Conservation (phyloP, 2,329 filamentous ascomycete species). For the Xylaria multiplex region DNA sequence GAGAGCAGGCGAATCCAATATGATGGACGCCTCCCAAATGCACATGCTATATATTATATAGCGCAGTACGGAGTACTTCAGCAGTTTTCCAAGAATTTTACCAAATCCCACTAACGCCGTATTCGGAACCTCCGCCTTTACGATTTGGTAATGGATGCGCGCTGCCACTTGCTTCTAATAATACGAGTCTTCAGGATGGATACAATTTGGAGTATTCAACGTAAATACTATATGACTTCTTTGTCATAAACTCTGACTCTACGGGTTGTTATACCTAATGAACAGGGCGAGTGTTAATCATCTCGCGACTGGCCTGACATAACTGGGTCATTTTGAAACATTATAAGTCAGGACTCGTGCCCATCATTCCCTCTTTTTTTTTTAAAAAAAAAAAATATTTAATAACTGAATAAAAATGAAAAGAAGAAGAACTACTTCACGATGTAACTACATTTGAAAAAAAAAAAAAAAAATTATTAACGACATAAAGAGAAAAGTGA, state of each 20-base stretch:
- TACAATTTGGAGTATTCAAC: neutral
- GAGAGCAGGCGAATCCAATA: neutral
- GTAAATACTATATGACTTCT: neutral
- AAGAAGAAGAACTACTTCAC: neutral
- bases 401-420: too few relatives aligned
- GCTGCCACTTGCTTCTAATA: too few relatives aligned
- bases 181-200: neutral
- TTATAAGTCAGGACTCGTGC: neutral
- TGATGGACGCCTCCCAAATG: neutral
- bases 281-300: neutral
- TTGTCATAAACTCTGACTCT: neutral
- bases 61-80: neutral
- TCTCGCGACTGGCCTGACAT: neutral
- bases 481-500: neutral
- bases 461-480: neutral
- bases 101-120: neutral
- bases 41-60: too few relatives aligned
- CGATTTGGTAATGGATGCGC: too few relatives aligned
- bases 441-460: neutral
- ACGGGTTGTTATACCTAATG: neutral
- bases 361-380: neutral
- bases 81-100: neutral
- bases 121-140: constrained; percentile 25
- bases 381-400: too few relatives aligned
- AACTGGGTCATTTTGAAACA: neutral